Conservation (phyloP, 2,329 filamentous ascomycete species). For the Alternaria hordeiaustralica region DNA sequence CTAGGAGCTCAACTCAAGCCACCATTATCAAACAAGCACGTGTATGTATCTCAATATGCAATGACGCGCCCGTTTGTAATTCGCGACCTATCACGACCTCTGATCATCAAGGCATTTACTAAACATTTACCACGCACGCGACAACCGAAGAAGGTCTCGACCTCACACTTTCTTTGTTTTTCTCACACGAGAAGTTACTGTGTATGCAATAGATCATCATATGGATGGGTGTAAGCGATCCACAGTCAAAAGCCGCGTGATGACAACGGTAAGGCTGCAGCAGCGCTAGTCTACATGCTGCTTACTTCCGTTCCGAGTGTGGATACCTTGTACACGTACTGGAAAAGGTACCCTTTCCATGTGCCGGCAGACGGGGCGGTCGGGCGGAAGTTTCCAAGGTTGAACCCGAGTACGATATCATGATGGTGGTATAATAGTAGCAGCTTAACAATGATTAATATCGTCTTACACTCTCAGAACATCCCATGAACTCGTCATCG, state of each 20-base stretch:
- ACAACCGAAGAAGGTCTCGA: not conserved
- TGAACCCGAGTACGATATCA: not conserved
- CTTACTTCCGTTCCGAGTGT: not conserved
- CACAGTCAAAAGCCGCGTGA: not conserved
- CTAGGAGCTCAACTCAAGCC: not conserved
- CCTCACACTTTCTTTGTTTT: not conserved
- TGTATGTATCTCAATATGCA: not conserved
- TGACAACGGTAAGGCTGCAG: conserved; percentile 10
- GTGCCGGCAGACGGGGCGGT: not conserved
- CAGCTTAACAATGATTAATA: not conserved
- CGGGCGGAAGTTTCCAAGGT: not conserved
- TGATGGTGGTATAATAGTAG: not conserved
- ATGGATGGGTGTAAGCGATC: not conserved
- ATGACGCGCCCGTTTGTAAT: not conserved
- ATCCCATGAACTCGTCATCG: not conserved
- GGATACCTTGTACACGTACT: not conserved
- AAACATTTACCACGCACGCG: not conserved
- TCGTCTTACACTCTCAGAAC: not conserved
- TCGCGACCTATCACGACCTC: not conserved
- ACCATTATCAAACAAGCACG: not conserved
- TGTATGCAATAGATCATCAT: not conserved
- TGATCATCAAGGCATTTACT: not conserved
- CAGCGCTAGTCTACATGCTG: not conserved
- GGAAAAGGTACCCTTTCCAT: not conserved
- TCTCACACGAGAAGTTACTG: not conserved